Percentiles rank a stretch among this genome's conserved stretches.
Conservation (phyloP, 192 early-diverging fungal genomes). For the Paraglomus brasilianum region DNA sequence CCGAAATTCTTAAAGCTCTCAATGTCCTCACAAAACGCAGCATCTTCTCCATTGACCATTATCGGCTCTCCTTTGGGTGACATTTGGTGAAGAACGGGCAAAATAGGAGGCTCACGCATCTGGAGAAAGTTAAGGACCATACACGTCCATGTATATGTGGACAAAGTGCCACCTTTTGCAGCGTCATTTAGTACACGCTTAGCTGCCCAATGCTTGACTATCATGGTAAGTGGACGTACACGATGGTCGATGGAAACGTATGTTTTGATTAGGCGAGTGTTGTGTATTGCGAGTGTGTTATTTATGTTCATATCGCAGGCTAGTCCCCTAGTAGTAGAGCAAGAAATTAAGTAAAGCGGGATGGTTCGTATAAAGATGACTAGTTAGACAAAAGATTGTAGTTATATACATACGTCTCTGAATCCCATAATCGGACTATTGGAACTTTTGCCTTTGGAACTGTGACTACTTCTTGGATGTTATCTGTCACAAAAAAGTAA, state of each 20-base stretch:
- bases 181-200: conserved; percentile 85
- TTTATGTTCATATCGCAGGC: conserved; percentile 95
- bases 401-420: conserved; percentile 64
- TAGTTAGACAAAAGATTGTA: neutral
- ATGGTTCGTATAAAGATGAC: neutral
- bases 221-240: conserved; percentile 85
- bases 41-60: conserved; percentile 55
- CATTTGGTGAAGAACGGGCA: conserved; percentile 78
- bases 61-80: conserved; percentile 37
- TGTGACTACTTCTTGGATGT: conserved; percentile 77
- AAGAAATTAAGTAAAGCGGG: neutral
- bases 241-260: conserved; percentile 87
- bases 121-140: conserved; percentile 93
- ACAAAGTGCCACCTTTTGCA: conserved; percentile 90
- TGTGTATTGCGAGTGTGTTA: conserved; percentile 85
- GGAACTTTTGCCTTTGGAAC: conserved; percentile 88
- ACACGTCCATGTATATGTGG: conserved; percentile 94
- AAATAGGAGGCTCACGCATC: conserved; percentile 81
- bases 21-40: conserved; percentile 75
- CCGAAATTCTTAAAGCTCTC: conserved; percentile 67
- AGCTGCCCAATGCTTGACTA: conserved; percentile 94
- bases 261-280: conserved; percentile 85
- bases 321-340: conserved; percentile 48
- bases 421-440: conserved; percentile 90
- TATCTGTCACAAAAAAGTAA: conserved; percentile 48